Conservation (phyloP, 2,329 filamentous ascomycete genomes). For the Aurifilum marmelostoma region DNA sequence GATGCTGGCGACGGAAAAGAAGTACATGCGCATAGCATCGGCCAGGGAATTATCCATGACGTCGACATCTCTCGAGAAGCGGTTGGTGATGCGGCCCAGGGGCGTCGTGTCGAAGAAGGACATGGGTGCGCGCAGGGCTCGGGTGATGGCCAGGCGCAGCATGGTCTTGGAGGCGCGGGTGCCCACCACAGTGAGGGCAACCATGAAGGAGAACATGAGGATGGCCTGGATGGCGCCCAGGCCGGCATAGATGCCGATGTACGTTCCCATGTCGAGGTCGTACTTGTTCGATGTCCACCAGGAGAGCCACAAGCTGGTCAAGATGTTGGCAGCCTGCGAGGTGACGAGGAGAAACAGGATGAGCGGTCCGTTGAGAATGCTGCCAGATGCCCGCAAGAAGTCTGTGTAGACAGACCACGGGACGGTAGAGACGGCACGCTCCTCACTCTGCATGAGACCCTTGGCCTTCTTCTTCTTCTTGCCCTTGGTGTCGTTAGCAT, state of each 20-base stretch:
- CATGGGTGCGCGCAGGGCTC: constrained; percentile 23
- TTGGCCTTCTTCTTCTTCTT: constrained; percentile 60
- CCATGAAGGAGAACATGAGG: constrained; percentile 65
- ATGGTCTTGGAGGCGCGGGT: constrained; percentile 68
- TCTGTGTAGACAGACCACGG: constrained; percentile 64
- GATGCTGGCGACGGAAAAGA: constrained; percentile 65
- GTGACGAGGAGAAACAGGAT: constrained; percentile 53
- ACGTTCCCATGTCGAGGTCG: constrained; percentile 56
- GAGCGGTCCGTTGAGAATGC: constrained; percentile 57
- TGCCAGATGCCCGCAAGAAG: constrained; percentile 63
- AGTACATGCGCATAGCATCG: constrained; percentile 68
- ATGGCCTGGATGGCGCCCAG: constrained; percentile 60
- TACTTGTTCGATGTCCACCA: constrained; percentile 72
- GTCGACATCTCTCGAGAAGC: constrained; percentile 71
- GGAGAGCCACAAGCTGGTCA: constrained; percentile 70
- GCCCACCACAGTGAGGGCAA: constrained; percentile 63
- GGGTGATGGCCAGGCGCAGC: constrained; percentile 42
- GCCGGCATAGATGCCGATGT: constrained; percentile 55
- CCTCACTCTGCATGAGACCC: constrained; percentile 68
- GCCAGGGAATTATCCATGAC: constrained; percentile 71
- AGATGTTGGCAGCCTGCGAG: constrained; percentile 67
- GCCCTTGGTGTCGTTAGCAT: constrained; percentile 40
- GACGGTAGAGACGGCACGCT: constrained; percentile 53
- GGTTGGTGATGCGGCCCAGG: constrained; percentile 69
- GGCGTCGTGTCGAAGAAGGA: constrained; percentile 70